Conservation (phyloP, 306 rosid genomes). For the Vigna unguiculata region DNA sequence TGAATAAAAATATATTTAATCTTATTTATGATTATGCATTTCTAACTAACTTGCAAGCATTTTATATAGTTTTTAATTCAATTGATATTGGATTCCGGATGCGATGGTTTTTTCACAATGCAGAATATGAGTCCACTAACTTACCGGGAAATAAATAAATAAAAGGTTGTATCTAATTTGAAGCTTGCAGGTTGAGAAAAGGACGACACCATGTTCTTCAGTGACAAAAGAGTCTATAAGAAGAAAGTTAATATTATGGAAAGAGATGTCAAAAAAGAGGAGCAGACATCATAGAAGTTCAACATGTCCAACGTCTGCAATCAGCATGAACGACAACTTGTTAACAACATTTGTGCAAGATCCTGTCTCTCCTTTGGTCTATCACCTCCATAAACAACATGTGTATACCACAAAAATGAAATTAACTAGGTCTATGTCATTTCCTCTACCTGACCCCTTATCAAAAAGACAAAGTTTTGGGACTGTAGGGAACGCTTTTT, state of each 20-base stretch:
- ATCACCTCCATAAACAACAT: conserved; percentile 52
- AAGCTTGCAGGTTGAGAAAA: conserved; percentile 56
- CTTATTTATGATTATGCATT: no score
- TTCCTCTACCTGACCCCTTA: conserved; percentile 28
- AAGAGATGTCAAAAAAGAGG: conserved; percentile 48
- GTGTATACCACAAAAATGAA: conserved; percentile 38
- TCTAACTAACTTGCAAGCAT: no score
- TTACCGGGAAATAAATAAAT: conserved; percentile 30
- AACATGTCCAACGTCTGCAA: conserved; percentile 47
- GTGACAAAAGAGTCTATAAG: conserved; percentile 39
- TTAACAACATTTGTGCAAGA: conserved; percentile 51
- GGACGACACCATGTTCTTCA: conserved; percentile 36
- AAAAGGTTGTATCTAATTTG: conserved; percentile 43
- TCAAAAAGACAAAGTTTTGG: background rate
- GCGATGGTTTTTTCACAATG: conserved; percentile 13
- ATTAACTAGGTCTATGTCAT: conserved; percentile 55
- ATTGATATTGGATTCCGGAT: conserved; percentile 20
- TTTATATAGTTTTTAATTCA: no score
- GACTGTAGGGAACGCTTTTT: background rate
- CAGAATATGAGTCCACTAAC: conserved; percentile 30
- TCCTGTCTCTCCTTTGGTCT: conserved; percentile 59
- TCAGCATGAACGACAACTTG: conserved; percentile 54
- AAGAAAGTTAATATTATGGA: conserved; percentile 41
- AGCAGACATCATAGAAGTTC: conserved; percentile 46
- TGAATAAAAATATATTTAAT: no score